A percentile compares a stretch with the other conserved stretches of the same genome.
Evolutionary conservation across 2,329 filamentous ascomycete species (phyloP).

Genomic region (Daldinia eschscholtzii): DNA sequence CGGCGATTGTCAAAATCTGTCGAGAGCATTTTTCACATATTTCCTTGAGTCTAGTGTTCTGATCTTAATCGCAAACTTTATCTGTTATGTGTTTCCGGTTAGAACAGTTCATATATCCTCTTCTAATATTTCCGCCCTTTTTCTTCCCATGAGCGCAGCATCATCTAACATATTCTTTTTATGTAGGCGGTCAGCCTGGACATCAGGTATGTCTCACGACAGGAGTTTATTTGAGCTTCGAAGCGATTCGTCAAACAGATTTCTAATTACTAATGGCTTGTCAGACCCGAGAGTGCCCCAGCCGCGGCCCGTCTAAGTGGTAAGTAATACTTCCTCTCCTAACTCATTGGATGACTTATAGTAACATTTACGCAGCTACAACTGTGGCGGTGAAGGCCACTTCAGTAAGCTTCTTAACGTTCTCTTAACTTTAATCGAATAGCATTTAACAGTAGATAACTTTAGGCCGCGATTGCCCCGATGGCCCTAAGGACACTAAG

Average conservation of each 20-base stretch:
- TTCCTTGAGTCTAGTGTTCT: not conserved
- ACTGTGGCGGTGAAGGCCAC: conserved; percentile 73
- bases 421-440: conserved; percentile 16
- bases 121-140: not conserved
- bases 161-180: conserved; percentile 48
- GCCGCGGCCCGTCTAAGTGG: conserved; percentile 86
- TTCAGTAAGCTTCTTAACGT: conserved; percentile 71
- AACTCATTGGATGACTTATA: conserved; percentile 13
- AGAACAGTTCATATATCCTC: not conserved
- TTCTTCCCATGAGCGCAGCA: conserved; percentile 28
- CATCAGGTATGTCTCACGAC: conserved; percentile 74
- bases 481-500: conserved; percentile 88
- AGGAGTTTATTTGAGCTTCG: conserved; percentile 34
- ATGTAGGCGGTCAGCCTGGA: conserved; percentile 76
- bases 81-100: not conserved
- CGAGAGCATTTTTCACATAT: not conserved
- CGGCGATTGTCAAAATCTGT: conserved; percentile 5
- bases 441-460: conserved; percentile 42
- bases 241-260: conserved; percentile 27
- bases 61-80: not conserved
- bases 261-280: conserved; percentile 50
- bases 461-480: conserved; percentile 87
- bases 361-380: conserved; percentile 52
- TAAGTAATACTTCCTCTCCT: conserved; percentile 59
- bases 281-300: conserved; percentile 87